phyloP scores from a whole-genome alignment of 2,329 filamentous ascomycete genomes.

The Venturia aucupariae region DNA sequence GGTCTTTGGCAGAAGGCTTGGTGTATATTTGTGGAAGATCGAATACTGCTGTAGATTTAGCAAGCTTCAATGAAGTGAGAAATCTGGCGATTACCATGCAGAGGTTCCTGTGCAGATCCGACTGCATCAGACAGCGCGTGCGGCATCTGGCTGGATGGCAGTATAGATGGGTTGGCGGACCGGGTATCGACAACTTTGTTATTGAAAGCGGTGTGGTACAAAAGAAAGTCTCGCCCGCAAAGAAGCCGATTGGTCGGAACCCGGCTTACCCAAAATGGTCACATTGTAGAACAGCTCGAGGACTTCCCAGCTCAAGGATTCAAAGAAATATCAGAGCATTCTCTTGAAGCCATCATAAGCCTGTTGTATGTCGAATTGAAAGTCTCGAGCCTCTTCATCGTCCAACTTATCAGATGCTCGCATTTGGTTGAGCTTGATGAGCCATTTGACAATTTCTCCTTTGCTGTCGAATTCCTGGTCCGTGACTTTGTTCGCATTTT shows the following conservation, averaged over 20 bases:
- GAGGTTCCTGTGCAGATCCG: neutral
- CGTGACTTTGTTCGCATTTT: constrained; percentile 94
- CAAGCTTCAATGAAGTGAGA: neutral
- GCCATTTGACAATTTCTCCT: constrained; percentile 96
- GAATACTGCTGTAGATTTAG: constrained; percentile 39
- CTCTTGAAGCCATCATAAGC: constrained; percentile 88
- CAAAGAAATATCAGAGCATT: neutral
- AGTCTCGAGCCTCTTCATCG: constrained; percentile 77
- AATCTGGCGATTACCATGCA: neutral
- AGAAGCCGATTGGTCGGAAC: neutral
- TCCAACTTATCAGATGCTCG: constrained; percentile 83
- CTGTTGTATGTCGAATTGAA: constrained; percentile 87
- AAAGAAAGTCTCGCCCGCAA: neutral
- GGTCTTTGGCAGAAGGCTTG: constrained; percentile 55
- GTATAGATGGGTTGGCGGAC: neutral
- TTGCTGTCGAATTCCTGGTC: constrained; percentile 90
- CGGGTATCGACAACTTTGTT: neutral
- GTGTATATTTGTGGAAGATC: constrained; percentile 80
- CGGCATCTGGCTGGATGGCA: constrained; percentile 5
- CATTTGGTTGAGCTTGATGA: constrained; percentile 97
- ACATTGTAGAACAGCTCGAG: neutral
- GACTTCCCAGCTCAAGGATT: too few species aligned
- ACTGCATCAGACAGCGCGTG: constrained; percentile 7
- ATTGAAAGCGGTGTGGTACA: constrained; percentile 2
- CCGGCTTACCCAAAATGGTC: constrained; percentile 4